Conservation (phyloP, 768 basidiomycete genomes). For the Auricularia auricula-judae region DNA sequence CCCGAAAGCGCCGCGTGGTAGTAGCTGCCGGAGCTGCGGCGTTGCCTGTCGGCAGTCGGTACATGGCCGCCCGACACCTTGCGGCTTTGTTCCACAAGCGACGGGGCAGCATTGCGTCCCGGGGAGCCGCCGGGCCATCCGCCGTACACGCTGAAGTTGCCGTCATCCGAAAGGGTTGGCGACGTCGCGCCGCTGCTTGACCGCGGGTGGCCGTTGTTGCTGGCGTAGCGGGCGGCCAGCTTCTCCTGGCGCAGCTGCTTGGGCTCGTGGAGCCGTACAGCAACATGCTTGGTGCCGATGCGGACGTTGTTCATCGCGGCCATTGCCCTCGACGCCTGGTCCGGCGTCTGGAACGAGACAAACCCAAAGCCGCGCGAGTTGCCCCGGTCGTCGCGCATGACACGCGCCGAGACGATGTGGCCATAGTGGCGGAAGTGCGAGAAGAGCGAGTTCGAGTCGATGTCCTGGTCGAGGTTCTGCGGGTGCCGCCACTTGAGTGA, state of each 20-base stretch:
- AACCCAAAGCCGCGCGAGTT: slow-evolving; percentile 86
- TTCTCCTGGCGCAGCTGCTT: slow-evolving; percentile 88
- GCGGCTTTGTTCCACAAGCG: slow-evolving; percentile 23
- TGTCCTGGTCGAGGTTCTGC: slow-evolving; percentile 75
- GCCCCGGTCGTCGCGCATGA: slow-evolving; percentile 79
- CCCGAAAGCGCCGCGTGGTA: slow-evolving; percentile 77
- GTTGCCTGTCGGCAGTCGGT: slow-evolving; percentile 40
- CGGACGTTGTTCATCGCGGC: slow-evolving; percentile 69
- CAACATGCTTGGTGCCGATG: slow-evolving; percentile 65
- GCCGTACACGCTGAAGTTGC: slow-evolving; percentile 42
- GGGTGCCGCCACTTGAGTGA: neutral
- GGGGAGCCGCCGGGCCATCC: slow-evolving; percentile 58
- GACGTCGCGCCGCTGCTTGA: slow-evolving; percentile 77
- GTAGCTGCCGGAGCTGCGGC: slow-evolving; percentile 79
- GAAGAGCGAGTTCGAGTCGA: slow-evolving; percentile 79
- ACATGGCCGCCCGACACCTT: neutral
- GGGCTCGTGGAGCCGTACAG: slow-evolving; percentile 83
- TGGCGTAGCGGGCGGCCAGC: slow-evolving; percentile 61
- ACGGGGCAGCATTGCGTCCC: slow-evolving; percentile 45
- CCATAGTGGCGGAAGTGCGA: slow-evolving; percentile 84
- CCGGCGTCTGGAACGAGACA: slow-evolving; percentile 75
- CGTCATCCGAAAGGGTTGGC: slow-evolving; percentile 71
- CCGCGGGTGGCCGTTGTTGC: slow-evolving; percentile 69
- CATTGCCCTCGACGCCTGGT: slow-evolving; percentile 69
- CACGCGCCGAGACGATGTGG: slow-evolving; percentile 84